A percentile compares a stretch with the other conserved stretches of the same genome.
Evolutionary conservation across 2,329 filamentous ascomycete genomes (phyloP).

Genomic region (Ophiostoma montium): DNA sequence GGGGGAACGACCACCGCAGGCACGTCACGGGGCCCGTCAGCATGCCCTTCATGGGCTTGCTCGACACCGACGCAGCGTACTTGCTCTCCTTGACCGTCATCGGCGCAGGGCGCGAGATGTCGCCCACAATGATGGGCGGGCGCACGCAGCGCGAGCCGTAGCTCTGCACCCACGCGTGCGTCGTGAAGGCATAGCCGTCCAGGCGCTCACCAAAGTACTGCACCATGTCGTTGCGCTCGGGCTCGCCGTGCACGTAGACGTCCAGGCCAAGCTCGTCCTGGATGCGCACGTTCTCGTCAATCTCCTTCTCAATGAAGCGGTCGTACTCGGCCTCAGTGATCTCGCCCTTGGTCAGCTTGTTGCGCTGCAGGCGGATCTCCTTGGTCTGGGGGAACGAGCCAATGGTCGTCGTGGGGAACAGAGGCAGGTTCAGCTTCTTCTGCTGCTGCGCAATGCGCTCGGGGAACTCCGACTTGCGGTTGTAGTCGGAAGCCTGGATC

Average conservation of each 20-base stretch:
- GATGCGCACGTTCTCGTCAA: constrained; percentile 84
- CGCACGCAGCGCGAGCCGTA: constrained; percentile 98
- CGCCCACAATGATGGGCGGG: constrained; percentile 95
- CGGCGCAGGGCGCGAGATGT: constrained; percentile 88
- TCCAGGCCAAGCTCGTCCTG: constrained; percentile 97
- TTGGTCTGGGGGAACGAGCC: constrained; percentile 99
- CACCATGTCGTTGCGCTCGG: constrained; percentile 99
- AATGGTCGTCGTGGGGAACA: constrained; percentile 98
- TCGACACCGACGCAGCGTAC: constrained; percentile 89
- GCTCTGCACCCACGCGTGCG: constrained; percentile 92
- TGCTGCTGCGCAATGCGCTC: constrained; percentile 76
- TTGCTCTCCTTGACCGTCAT: constrained; percentile 99
- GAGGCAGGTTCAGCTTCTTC: constrained; percentile 80
- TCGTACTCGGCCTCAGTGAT: constrained; percentile 89
- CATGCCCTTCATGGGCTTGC: constrained; percentile 99
- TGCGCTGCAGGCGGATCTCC: constrained; percentile 91
- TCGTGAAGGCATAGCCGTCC: constrained; percentile 96
- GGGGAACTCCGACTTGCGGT: constrained; percentile 84
- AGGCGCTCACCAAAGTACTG: constrained; percentile 99
- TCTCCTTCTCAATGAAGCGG: constrained; percentile 99
- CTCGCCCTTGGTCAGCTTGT: constrained; percentile 98
- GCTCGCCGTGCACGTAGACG: constrained; percentile 96
- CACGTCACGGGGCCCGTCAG: constrained; percentile 98
- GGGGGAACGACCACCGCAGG: constrained; percentile 98
- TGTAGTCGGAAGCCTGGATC: constrained; percentile 72